Base-by-base conservation (phyloP, 306 rosid species). In the Citrullus mucosospermus region DNA sequence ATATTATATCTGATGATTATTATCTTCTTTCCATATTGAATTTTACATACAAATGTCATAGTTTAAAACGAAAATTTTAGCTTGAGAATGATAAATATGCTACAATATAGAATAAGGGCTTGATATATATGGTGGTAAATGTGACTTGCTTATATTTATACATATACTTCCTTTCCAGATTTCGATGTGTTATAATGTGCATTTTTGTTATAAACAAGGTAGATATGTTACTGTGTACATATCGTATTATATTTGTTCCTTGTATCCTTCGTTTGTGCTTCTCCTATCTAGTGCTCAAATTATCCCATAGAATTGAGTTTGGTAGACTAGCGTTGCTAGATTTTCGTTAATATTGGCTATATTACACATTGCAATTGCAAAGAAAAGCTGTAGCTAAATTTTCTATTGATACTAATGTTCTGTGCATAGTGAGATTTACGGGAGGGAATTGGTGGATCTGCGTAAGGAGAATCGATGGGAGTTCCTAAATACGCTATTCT, bases 401-500 rank as follows among this genome's bases (percentile, higher is more conserved):
- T 88, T 87, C 60, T 78, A 78, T 78, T 86, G 82, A 77, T 79
- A 53, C 87, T 88, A 73, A 87, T 80, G 86, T 87, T 89, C 43
- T 88, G 55, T 89, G 80, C 86, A 84, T 88, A 92, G 97, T 86
- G 98, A 95, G 90, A 89, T 91, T 81, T 95, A 95, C 46, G 97
- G 98, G 82, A 87, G 97, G 88, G 98, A 95, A 86, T 88, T 95
- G 81, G 97, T 95, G 88, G 97, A 95, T 85, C 90, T 95, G 84
- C 95, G 98, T 63, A 92, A 89, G 58, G 93, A 92, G 84, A 87
- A 82, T 85, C 87, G 83, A 85, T 95, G 99, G 99, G 97, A 89
- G 83, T 95, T 95, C 84, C 92, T 95, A 82, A 95, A 95, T 63
- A 95, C 99, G 43, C 81, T 95, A 32, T 95, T 95, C 91, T 95